Evolutionary conservation across 129 eudicot species (phyloP).

Genomic region (Dittrichia graveolens): DNA sequence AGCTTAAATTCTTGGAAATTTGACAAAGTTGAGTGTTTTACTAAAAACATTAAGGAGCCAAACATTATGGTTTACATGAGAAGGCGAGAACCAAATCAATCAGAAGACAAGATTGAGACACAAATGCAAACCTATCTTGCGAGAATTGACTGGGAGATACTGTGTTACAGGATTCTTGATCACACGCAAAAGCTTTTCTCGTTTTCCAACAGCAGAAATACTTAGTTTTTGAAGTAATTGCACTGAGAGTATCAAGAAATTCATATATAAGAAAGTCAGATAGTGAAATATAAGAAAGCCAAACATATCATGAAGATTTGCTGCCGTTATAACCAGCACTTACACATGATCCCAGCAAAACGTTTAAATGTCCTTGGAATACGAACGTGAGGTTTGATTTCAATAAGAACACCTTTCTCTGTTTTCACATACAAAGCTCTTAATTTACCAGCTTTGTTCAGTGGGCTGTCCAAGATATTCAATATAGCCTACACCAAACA

Average conservation of each 20-base stretch:
- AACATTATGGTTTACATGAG: not conserved
- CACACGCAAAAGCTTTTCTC: slow-evolving; percentile 83
- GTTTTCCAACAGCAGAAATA: slow-evolving; percentile 79
- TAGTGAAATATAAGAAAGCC: not conserved
- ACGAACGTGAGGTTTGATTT: slow-evolving; percentile 91
- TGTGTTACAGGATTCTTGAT: slow-evolving; percentile 94
- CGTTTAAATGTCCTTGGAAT: slow-evolving; percentile 93
- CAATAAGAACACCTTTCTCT: slow-evolving; percentile 82
- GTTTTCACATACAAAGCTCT: slow-evolving; percentile 89
- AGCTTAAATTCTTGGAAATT: no score
- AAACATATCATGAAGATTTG: slow-evolving; percentile 2
- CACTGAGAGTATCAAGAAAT: slow-evolving; percentile 53
- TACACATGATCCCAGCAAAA: slow-evolving; percentile 92
- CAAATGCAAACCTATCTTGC: slow-evolving; percentile 65
- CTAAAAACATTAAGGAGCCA: not conserved
- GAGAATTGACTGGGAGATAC: slow-evolving; percentile 76
- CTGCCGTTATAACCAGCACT: slow-evolving; percentile 29
- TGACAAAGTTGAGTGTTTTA: no score
- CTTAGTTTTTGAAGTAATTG: slow-evolving; percentile 88
- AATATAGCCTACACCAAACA: slow-evolving; percentile 65
- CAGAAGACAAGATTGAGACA: not conserved
- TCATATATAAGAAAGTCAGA: not conserved
- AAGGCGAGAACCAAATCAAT: not conserved
- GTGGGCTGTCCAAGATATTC: slow-evolving; percentile 81
- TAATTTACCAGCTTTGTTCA: slow-evolving; percentile 85